Evolutionary conservation across 768 basidiomycete species (phyloP).

Genomic region (Tricholoma terreum): DNA sequence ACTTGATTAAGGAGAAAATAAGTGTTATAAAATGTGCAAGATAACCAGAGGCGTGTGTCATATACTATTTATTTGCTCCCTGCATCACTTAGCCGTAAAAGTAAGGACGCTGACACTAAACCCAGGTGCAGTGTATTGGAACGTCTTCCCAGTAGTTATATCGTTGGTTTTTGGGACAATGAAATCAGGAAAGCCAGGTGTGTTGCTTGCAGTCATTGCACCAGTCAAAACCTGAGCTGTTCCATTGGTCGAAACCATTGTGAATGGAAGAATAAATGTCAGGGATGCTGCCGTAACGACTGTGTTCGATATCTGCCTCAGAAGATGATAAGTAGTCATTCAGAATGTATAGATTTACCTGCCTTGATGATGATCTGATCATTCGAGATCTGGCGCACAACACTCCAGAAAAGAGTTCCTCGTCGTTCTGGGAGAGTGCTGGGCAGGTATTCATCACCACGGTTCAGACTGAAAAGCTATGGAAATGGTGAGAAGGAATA

Average conservation of each 20-base stretch:
- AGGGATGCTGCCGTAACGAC: slow-evolving; percentile 36
- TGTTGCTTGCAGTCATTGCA: slow-evolving; percentile 49
- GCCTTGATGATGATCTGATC: slow-evolving; percentile 60
- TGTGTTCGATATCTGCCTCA: slow-evolving; percentile 51
- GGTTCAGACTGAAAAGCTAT: slow-evolving; percentile 62
- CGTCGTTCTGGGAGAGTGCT: slow-evolving; percentile 49
- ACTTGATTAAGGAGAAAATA: slow-evolving; percentile 27
- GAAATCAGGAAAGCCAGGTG: slow-evolving; percentile 45
- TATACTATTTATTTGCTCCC: not conserved
- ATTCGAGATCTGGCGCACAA: slow-evolving; percentile 37
- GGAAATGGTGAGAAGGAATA: not conserved
- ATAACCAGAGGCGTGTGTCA: too few relatives aligned
- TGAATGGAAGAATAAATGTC: slow-evolving; percentile 55
- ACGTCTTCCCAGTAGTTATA: slow-evolving; percentile 46
- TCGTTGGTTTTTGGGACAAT: slow-evolving; percentile 44
- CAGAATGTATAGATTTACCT: not conserved
- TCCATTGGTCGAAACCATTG: slow-evolving; percentile 40
- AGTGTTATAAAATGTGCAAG: not conserved
- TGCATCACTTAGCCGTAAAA: slow-evolving; percentile 20
- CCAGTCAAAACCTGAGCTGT: slow-evolving; percentile 51
- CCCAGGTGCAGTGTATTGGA: slow-evolving; percentile 53
- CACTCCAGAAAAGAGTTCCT: slow-evolving; percentile 63
- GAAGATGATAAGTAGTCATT: not conserved
- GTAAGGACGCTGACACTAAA: slow-evolving; percentile 41
- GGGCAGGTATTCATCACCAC: slow-evolving; percentile 61